These are phyloP conservation scores for Microdochium paspali DNA, from an alignment of 2,329 filamentous ascomycete species.

Conservation along the genomic window DNA sequence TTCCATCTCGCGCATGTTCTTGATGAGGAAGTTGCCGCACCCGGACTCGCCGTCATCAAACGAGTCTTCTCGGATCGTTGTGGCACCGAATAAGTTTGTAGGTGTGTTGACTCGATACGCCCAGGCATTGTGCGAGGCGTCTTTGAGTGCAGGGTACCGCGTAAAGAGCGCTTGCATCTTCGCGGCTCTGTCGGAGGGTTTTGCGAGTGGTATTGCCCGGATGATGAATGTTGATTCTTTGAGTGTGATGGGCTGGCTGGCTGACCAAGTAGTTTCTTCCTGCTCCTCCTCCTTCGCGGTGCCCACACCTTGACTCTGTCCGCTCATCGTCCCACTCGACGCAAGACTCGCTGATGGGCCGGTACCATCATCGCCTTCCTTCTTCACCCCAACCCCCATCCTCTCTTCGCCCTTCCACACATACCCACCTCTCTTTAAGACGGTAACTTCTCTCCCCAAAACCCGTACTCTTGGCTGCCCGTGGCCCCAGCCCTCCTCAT, in stretches of 20 bases:
- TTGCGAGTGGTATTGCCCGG: constrained; percentile 32
- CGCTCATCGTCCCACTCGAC: constrained; percentile 8
- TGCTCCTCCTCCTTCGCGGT: constrained; percentile 7
- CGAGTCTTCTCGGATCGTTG: constrained; percentile 35
- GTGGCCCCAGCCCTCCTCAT: constrained; percentile 63
- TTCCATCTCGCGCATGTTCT: constrained; percentile 40
- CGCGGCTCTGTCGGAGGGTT: constrained; percentile 27
- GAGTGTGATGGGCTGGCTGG: constrained; percentile 39
- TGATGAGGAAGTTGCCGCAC: constrained; percentile 46
- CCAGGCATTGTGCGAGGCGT: constrained; percentile 51
- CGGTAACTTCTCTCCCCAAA: constrained; percentile 63
- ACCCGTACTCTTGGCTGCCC: constrained; percentile 67
- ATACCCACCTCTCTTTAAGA: constrained; percentile 73
- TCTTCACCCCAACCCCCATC: constrained; percentile 12
- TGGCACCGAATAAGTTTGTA: constrained; percentile 20
- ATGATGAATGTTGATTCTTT: constrained; percentile 50
- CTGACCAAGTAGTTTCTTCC: constrained; percentile 33
- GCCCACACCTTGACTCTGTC: constrained; percentile 7
- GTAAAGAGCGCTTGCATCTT: constrained; percentile 38
- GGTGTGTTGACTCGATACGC: constrained; percentile 30
- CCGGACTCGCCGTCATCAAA: constrained; percentile 55
- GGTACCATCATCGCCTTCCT: constrained; percentile 5
- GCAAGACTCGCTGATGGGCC: constrained; percentile 4
- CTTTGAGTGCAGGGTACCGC: constrained; percentile 37
- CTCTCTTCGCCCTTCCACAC: constrained; percentile 41